These are phyloP conservation scores for Debaryomyces hansenii DNA, from an alignment of 805 yeast genomes.

Conservation along the genomic window DNA sequence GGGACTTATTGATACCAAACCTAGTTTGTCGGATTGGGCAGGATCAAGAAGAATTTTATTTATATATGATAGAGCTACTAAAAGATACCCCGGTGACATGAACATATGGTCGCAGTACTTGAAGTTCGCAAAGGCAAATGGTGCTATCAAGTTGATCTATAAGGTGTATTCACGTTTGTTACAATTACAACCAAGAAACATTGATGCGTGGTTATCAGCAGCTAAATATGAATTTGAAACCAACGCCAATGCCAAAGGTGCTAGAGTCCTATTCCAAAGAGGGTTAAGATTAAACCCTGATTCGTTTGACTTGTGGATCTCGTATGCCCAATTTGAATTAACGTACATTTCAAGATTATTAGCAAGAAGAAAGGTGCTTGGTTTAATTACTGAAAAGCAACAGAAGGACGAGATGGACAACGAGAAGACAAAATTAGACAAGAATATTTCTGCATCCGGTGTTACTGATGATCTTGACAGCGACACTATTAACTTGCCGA, in stretches of 20 bases:
- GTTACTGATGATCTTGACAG: constrained; percentile 33
- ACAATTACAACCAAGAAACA: constrained; percentile 86
- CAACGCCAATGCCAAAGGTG: constrained; percentile 85
- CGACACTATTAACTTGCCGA: constrained; percentile 47
- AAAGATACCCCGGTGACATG: constrained; percentile 74
- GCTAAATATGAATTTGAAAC: constrained; percentile 91
- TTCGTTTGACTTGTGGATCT: constrained; percentile 71
- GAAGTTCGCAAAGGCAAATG: constrained; percentile 62
- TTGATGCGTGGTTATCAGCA: constrained; percentile 91
- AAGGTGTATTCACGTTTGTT: constrained; percentile 75
- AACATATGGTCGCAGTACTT: constrained; percentile 79
- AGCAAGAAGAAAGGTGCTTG: constrained; percentile 79
- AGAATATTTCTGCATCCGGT: constrained; percentile 31
- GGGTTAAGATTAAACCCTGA: constrained; percentile 83
- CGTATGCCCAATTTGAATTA: constrained; percentile 85
- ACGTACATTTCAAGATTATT: constrained; percentile 80
- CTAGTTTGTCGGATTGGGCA: constrained; percentile 82
- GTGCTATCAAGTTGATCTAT: constrained; percentile 70
- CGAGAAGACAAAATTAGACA: constrained; percentile 30
- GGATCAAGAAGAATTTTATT: constrained; percentile 78
- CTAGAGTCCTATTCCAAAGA: constrained; percentile 81
- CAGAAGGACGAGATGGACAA: constrained; percentile 50
- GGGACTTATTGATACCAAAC: constrained; percentile 56
- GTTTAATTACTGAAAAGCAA: constrained; percentile 71
- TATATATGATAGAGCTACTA: constrained; percentile 79